phyloP scores from a whole-genome alignment of 345 rosid genomes.

The Salix caprea region DNA sequence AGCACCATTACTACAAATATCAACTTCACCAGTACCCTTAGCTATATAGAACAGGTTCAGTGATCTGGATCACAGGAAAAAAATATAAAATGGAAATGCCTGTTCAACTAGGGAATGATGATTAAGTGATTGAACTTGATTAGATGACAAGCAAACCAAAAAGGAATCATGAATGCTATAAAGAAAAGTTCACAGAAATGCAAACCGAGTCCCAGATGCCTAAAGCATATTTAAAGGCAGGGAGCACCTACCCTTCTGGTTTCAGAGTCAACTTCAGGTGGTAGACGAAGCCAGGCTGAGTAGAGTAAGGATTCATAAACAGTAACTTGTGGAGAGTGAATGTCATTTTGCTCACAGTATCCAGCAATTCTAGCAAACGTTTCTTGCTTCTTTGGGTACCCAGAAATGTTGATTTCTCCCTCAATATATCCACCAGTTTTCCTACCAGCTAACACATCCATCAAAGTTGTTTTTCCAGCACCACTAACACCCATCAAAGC shows the following conservation, averaged over 20 bases:
- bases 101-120: neutral
- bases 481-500: conserved; percentile 80
- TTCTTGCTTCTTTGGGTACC: conserved; percentile 72
- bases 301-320: conserved; percentile 68
- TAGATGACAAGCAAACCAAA: neutral
- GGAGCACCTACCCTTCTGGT: conserved; percentile 47
- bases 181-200: neutral
- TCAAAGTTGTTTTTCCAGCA: conserved; percentile 84
- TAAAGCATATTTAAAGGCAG: neutral
- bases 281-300: conserved; percentile 75
- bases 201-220: neutral
- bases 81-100: neutral
- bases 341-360: conserved; percentile 75
- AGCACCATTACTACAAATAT: neutral
- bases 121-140: neutral
- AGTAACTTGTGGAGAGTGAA: conserved; percentile 76
- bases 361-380: conserved; percentile 79
- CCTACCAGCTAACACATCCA: conserved; percentile 90
- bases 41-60: neutral
- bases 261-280: conserved; percentile 38
- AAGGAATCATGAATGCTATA: neutral
- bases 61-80: neutral
- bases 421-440: conserved; percentile 77
- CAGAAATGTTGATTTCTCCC: conserved; percentile 63
- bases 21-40: neutral